Evolutionary conservation across 352 stramenopile genomes (phyloP).

Genomic region (Phytophthora tentaculata): DNA sequence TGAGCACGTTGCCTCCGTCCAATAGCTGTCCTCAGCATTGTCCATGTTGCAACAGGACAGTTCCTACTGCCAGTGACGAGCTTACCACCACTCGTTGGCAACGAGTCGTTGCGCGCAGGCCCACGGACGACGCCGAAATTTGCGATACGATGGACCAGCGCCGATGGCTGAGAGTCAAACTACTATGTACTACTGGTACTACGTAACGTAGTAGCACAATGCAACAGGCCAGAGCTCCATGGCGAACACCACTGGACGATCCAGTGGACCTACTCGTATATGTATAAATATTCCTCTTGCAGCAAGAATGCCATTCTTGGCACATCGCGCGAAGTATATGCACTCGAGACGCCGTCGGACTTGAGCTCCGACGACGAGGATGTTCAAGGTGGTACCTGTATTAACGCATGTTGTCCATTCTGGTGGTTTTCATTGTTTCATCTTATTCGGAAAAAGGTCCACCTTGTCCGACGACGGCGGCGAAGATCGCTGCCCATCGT

Average conservation of each 20-base stretch:
- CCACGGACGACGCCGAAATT: slow-evolving; percentile 1
- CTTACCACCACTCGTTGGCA: slow-evolving; percentile 18
- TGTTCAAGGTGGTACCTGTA: slow-evolving; percentile 11
- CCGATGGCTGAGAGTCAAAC: no score
- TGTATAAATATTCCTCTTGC: slow-evolving; percentile 1
- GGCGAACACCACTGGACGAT: no score
- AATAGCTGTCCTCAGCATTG: background rate
- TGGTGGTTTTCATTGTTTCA: slow-evolving; percentile 27
- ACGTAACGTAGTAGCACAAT: no score
- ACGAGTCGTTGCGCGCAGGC: slow-evolving; percentile 5
- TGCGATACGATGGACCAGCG: no score
- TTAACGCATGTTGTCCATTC: slow-evolving; percentile 12
- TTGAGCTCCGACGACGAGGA: slow-evolving; percentile 17
- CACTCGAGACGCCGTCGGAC: slow-evolving; percentile 10
- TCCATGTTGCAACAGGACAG: slow-evolving; percentile 7
- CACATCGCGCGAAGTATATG: slow-evolving; percentile 14
- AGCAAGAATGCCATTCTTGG: background rate
- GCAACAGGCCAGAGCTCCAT: background rate
- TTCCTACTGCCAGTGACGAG: slow-evolving; percentile 8
- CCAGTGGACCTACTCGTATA: no score
- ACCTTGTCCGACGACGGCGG: slow-evolving; percentile 42
- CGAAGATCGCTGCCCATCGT: background rate
- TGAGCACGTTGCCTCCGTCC: slow-evolving; percentile 7
- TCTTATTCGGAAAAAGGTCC: slow-evolving; percentile 29
- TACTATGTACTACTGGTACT: no score